Conservation (phyloP, 495 filamentous ascomycete genomes). For the Aspergillus steynii region DNA sequence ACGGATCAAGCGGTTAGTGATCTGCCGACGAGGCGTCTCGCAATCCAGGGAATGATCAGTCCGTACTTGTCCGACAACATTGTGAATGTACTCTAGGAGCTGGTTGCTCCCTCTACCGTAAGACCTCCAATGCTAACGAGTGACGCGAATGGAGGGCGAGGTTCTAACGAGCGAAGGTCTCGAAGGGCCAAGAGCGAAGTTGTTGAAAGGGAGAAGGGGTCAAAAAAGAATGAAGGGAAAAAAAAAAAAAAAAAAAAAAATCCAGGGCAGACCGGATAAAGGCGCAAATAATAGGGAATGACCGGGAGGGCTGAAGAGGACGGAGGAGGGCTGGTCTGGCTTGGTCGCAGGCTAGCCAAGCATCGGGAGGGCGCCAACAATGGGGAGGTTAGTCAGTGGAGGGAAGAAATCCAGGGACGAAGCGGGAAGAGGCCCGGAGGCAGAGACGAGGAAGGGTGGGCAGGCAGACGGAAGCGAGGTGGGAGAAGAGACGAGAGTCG, state of each 20-base stretch:
- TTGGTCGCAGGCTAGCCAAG: constrained; percentile 20
- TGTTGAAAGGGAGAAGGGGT: neutral
- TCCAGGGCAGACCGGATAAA: constrained; percentile 3
- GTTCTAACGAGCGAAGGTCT: neutral
- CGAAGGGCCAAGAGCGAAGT: neutral
- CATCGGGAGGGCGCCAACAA: constrained; percentile 22
- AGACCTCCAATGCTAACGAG: constrained; percentile 38
- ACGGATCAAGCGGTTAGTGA: constrained; percentile 34
- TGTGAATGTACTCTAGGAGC: constrained; percentile 48
- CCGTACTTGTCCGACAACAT: constrained; percentile 89
- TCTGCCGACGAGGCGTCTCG: constrained; percentile 14
- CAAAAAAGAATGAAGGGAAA: neutral
- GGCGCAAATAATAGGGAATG: constrained; percentile 8
- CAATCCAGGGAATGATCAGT: constrained; percentile 1
- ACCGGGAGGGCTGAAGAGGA: constrained; percentile 12
- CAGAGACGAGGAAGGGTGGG: too few species aligned
- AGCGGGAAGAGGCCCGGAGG: constrained; percentile 2
- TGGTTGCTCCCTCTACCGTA: constrained; percentile 39
- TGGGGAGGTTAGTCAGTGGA: neutral
- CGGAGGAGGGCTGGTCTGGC: constrained; percentile 3
- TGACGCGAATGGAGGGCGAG: constrained; percentile 18
- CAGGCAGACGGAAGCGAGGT: constrained; percentile 5
- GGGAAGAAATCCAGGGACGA: constrained; percentile 17
- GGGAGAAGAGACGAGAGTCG: neutral
- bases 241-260: neutral